Evolutionary conservation across 75 land plant species (phyloP).

Genomic region (Larix kaempferi): DNA sequence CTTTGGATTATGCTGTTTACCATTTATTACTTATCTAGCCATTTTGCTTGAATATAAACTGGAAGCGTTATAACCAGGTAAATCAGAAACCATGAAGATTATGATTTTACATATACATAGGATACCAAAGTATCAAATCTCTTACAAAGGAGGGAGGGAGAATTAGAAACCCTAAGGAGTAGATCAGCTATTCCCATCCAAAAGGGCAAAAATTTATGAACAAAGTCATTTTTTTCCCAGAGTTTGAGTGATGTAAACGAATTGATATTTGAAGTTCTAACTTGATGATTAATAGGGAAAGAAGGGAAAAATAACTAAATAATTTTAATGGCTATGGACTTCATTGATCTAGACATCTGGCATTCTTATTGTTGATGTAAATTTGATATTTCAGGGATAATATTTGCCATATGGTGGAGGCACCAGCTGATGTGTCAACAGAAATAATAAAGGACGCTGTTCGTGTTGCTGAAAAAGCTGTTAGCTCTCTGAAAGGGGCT

Average conservation of each 20-base stretch:
- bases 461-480: slow-evolving; percentile 67
- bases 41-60: no score
- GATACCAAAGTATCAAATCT: no score
- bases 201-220: background rate
- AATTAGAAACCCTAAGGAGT: no score
- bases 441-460: slow-evolving; percentile 39
- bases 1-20: no score
- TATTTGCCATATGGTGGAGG: slow-evolving; percentile 83
- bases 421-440: slow-evolving; percentile 77
- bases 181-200: background rate
- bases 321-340: background rate
- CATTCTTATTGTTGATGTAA: background rate
- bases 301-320: background rate
- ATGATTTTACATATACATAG: no score
- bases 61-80: no score
- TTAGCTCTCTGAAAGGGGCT: slow-evolving; percentile 82
- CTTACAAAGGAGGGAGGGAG: no score
- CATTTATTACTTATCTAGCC: no score
- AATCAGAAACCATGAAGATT: no score
- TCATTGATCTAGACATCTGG: background rate
- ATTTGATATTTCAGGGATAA: slow-evolving; percentile 51
- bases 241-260: background rate
- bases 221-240: background rate
- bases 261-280: background rate
- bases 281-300: background rate